Percentiles rank a stretch among this genome's conserved stretches.
phyloP scores from a whole-genome alignment of 1,284 basidiomycete species.

The Serendipita sp. region DNA sequence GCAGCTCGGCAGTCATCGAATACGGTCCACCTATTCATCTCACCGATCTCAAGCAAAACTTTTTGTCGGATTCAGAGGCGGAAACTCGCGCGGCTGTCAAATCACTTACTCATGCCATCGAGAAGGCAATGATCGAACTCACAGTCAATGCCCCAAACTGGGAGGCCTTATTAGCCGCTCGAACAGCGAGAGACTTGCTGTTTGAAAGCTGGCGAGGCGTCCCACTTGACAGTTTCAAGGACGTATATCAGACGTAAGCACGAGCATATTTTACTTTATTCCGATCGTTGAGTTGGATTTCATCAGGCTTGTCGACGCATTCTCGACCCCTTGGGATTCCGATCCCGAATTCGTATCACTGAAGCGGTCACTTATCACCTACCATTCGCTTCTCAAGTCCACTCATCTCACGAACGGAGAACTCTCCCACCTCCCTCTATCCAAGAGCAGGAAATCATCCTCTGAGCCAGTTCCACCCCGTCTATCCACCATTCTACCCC shows the following conservation, averaged over 20 bases:
- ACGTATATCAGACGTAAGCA: constrained; percentile 75
- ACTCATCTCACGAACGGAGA: constrained; percentile 72
- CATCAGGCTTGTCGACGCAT: constrained; percentile 66
- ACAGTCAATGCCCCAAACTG: constrained; percentile 91
- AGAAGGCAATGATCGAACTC: constrained; percentile 52
- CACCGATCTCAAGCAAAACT: constrained; percentile 63
- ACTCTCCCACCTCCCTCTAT: constrained; percentile 59
- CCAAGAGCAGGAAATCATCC: not conserved
- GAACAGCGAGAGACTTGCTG: constrained; percentile 79
- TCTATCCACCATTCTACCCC: constrained; percentile 59
- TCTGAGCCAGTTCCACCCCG: constrained; percentile 55
- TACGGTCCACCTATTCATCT: constrained; percentile 71
- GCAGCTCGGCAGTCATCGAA: constrained; percentile 51
- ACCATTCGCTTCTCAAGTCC: constrained; percentile 74
- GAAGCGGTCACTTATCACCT: constrained; percentile 61
- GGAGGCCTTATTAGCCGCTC: constrained; percentile 58
- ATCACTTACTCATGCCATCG: constrained; percentile 62
- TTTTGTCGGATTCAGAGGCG: constrained; percentile 53
- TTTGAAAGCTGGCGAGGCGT: constrained; percentile 70
- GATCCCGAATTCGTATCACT: constrained; percentile 45
- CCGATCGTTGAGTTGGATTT: not conserved
- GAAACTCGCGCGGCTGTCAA: constrained; percentile 74
- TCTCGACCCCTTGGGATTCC: constrained; percentile 47
- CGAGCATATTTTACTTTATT: constrained; percentile 11
- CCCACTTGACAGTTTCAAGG: constrained; percentile 63